These are phyloP conservation scores for Cercospora zeae-maydis DNA, from an alignment of 2,329 filamentous ascomycete species.

Conservation along the genomic window DNA sequence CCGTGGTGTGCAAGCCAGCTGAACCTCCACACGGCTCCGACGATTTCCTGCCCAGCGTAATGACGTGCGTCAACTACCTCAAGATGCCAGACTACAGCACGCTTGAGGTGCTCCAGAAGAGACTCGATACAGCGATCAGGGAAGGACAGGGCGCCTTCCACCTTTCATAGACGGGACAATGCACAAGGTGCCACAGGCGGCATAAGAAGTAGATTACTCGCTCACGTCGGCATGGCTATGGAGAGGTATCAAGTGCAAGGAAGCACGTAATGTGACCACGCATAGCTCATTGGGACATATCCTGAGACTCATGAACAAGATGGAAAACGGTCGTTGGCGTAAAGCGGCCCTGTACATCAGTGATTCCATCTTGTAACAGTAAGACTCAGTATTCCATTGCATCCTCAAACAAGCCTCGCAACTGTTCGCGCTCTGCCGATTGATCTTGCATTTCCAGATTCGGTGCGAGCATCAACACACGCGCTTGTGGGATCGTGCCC, in stretches of 20 bases:
- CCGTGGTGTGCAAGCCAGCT: constrained; percentile 97
- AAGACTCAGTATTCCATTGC: constrained; percentile 41
- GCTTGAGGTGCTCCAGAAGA: constrained; percentile 70
- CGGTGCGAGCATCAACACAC: constrained; percentile 89
- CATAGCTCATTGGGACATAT: constrained; percentile 9
- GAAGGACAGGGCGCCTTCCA: constrained; percentile 98
- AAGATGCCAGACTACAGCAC: constrained; percentile 93
- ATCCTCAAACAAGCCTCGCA: constrained; percentile 48
- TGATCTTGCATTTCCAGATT: constrained; percentile 56
- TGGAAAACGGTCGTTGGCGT: constrained; percentile 4
- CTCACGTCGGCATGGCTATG: constrained; percentile 7
- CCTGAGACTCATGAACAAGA: constrained; percentile 6
- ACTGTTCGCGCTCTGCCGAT: constrained; percentile 49
- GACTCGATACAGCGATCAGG: constrained; percentile 79
- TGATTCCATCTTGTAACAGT: neutral
- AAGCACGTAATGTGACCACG: constrained; percentile 6
- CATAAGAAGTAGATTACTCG: constrained; percentile 3
- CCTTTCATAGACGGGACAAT: constrained; percentile 46
- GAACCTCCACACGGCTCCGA: constrained; percentile 90
- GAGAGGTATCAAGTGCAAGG: neutral
- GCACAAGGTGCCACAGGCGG: neutral
- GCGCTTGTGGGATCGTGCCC: constrained; percentile 85
- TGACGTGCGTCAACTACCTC: constrained; percentile 99
- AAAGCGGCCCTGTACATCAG: neutral
- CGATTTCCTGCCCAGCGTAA: constrained; percentile 98